phyloP scores from a whole-genome alignment of 2,329 filamentous ascomycete genomes.

The Trichoderma atroviride region DNA sequence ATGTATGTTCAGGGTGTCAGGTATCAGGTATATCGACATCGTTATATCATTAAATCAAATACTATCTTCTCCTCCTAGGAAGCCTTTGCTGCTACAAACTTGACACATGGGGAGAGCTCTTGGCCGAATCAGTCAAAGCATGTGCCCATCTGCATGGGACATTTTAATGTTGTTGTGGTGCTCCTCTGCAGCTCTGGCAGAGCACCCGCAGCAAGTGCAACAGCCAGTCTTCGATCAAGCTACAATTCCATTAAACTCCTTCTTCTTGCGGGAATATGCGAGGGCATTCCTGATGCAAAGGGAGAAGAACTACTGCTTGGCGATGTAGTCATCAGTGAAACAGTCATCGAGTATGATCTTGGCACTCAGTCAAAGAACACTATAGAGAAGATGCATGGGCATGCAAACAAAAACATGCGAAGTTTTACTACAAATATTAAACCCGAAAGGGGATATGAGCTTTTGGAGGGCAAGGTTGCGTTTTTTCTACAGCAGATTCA shows the following conservation, averaged over 20 bases:
- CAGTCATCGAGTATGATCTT: not conserved
- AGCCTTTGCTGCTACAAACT: no score
- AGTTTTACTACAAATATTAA: not conserved
- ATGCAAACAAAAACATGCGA: not conserved
- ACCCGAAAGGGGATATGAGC: not conserved
- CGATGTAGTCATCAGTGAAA: not conserved
- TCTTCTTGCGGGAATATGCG: not conserved
- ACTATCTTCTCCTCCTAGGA: no score
- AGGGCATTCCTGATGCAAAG: not conserved
- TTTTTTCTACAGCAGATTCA: not conserved
- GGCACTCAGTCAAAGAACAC: not conserved
- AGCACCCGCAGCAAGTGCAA: not conserved
- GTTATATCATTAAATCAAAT: no score
- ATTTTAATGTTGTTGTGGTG: not conserved
- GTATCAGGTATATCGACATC: no score
- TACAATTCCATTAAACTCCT: not conserved
- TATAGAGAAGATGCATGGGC: not conserved
- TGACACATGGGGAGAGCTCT: no score
- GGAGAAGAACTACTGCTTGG: not conserved
- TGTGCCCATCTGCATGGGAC: not conserved
- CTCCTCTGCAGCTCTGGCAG: not conserved
- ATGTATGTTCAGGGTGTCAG: no score
- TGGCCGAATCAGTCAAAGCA: no score
- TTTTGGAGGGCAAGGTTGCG: not conserved
- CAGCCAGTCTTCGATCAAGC: not conserved